Conservation (phyloP, 2,329 filamentous ascomycete species). For the Ascochyta koolunga region DNA sequence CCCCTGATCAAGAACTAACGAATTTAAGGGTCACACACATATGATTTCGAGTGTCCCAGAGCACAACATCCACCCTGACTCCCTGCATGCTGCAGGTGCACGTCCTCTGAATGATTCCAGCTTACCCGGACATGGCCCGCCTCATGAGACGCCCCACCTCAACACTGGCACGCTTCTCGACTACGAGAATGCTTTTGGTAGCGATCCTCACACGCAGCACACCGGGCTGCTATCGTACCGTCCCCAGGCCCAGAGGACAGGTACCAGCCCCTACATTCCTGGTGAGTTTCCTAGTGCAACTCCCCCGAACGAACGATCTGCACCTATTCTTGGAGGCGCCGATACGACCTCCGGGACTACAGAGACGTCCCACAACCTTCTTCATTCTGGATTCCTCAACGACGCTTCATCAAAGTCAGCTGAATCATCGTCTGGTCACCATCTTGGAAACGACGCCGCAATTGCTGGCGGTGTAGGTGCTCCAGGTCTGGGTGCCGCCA, state of each 20-base stretch:
- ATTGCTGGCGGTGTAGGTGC: conserved; percentile 34
- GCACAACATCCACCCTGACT: conserved; percentile 16
- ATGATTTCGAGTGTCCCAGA: conserved; percentile 8
- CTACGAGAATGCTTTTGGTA: conserved; percentile 14
- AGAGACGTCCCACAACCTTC: conserved; percentile 24
- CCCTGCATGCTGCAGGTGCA: conserved; percentile 9
- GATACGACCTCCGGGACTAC: conserved; percentile 6
- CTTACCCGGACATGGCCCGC: conserved; percentile 5
- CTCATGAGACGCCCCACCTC: conserved; percentile 7
- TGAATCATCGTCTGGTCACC: conserved; percentile 25
- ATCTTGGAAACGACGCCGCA: conserved; percentile 35
- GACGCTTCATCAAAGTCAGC: conserved; percentile 23
- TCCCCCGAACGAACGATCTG: conserved; percentile 32
- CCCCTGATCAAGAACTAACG: background rate
- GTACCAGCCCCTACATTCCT: conserved; percentile 45
- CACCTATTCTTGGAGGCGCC: conserved; percentile 27
- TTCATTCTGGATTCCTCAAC: conserved; percentile 33
- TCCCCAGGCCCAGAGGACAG: conserved; percentile 36
- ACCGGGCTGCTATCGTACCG: conserved; percentile 12
- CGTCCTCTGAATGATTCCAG: conserved; percentile 3
- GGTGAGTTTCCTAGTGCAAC: conserved; percentile 43
- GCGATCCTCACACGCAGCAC: conserved; percentile 11
- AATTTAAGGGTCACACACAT: background rate
- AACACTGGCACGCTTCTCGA: conserved; percentile 14
- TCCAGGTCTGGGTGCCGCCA: conserved; percentile 27